Conservation (phyloP, 2,329 filamentous ascomycete genomes). For the Ceratocystis cacaofunesta region DNA sequence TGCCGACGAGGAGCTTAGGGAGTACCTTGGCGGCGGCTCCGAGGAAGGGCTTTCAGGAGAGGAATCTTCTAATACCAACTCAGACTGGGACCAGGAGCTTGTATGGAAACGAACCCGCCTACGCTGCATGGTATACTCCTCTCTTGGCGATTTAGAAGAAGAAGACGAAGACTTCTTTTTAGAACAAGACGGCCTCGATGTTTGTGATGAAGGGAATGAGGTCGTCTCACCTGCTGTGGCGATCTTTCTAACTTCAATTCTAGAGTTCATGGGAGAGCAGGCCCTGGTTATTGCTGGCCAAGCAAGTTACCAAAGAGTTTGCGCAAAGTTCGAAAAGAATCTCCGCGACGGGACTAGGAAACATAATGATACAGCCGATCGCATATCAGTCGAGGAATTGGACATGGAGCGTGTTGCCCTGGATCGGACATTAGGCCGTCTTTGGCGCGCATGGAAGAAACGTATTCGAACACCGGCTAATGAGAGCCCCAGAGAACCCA, state of each 20-base stretch:
- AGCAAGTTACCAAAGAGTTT: constrained; percentile 58
- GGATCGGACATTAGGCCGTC: constrained; percentile 69
- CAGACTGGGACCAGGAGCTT: constrained; percentile 76
- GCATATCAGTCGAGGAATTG: constrained; percentile 69
- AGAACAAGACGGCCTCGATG: constrained; percentile 59
- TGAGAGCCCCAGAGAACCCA: constrained; percentile 32
- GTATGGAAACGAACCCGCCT: constrained; percentile 88
- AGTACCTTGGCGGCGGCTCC: constrained; percentile 68
- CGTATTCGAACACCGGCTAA: constrained; percentile 46
- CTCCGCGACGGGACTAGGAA: constrained; percentile 36
- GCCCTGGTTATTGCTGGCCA: constrained; percentile 76
- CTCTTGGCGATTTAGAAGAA: constrained; percentile 91
- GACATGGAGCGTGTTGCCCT: constrained; percentile 90
- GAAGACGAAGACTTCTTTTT: constrained; percentile 88
- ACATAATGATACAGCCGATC: constrained; percentile 40
- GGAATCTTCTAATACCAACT: constrained; percentile 29
- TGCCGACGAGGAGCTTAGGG: constrained; percentile 72
- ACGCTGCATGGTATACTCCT: constrained; percentile 96
- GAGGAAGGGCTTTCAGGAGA: constrained; percentile 54
- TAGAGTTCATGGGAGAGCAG: constrained; percentile 89
- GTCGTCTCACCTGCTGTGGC: constrained; percentile 79
- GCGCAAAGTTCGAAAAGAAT: constrained; percentile 43
- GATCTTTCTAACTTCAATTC: constrained; percentile 87
- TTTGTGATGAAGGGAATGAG: constrained; percentile 45
- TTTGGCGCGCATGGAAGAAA: constrained; percentile 96